Conservation (phyloP, 495 filamentous ascomycete species). For the Xylaria scruposa region DNA sequence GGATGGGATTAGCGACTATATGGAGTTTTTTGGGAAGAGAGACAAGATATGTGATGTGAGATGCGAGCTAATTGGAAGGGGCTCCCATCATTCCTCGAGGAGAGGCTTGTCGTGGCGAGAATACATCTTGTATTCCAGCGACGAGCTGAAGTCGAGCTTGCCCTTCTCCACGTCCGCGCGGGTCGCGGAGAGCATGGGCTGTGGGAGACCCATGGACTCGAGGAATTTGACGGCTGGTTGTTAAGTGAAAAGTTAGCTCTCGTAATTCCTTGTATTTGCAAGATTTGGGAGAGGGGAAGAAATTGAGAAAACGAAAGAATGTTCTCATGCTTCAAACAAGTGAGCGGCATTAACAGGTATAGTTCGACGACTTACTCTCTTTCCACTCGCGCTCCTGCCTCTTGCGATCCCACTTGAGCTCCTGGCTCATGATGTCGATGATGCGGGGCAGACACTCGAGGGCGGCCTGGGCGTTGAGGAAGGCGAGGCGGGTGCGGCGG, state of each 20-base stretch:
- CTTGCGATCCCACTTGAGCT: constrained; percentile 79
- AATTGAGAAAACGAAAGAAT: too few relatives aligned
- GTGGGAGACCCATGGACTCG: constrained; percentile 85
- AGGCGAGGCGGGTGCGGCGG: constrained; percentile 84
- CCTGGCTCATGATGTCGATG: constrained; percentile 92
- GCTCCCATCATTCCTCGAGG: constrained; percentile 31
- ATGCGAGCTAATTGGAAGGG: too few relatives aligned
- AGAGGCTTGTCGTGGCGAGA: constrained; percentile 64
- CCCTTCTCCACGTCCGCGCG: constrained; percentile 81
- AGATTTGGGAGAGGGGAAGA: too few relatives aligned
- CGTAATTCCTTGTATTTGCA: too few relatives aligned
- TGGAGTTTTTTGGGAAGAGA: too few relatives aligned
- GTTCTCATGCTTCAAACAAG: neutral
- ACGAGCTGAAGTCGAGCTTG: constrained; percentile 71
- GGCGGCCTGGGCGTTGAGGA: constrained; percentile 94
- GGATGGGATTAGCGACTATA: too few relatives aligned
- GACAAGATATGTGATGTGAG: too few relatives aligned
- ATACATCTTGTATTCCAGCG: constrained; percentile 73
- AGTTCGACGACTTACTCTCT: constrained; percentile 65
- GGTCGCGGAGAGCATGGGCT: constrained; percentile 72
- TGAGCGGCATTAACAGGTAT: neutral
- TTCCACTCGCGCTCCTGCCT: constrained; percentile 86
- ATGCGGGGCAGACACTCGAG: constrained; percentile 86
- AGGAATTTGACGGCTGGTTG: constrained; percentile 74
- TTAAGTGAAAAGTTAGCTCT: too few relatives aligned